Base-by-base conservation (phyloP, 1,139 yeast species). In the Zygosaccharomyces pseudobailii region DNA sequence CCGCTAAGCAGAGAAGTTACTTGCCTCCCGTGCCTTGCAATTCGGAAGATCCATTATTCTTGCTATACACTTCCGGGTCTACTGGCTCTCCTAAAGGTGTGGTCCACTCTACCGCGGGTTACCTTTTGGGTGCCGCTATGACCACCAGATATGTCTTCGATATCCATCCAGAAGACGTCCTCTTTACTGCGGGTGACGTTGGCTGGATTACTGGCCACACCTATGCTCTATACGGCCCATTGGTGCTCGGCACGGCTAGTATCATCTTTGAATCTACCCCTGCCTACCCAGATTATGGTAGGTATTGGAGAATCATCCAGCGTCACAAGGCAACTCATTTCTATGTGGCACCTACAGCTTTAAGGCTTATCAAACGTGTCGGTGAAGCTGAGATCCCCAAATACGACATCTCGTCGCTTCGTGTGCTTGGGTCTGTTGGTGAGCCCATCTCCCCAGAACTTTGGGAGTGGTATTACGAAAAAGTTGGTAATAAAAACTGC, bases 71-170 rank as follows among this genome's bases (percentile, higher is more conserved):
- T 47, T 88, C 97, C 20, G 97, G 97, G 48, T 88, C 97, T 28
- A 90, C 97, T 36, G 97, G 97, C 55, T 82, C 94, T 58, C 97
- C 97, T 68, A 90, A 90, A 77, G 97, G 97, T 70, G 95, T 90
- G 53, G 94, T 88, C 59, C 94, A 86, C 66, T 74, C 82, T 41
- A 84, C 92, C 43, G 94, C 89, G 6, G 95, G 94, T 45, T 86
- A 84, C 63, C 71, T 86, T 53, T 71, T 86, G 50, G 87, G 87
- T 43, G 89, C 94, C 2, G 61, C 78, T 47, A 59, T 84, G 56
- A 78, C 89, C 36, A 79, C 88, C 55, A 82, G 81, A 65, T 85
- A 85, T 65, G 80, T 82, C 34, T 86, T 86, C 68, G 94, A 86
- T 63, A 78, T 84, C 40, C 90, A 84, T 59, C 78, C 75, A 53